Base-by-base conservation (phyloP, 371 early-diverging fungal genomes). In the Phascolomyces articulosus region DNA sequence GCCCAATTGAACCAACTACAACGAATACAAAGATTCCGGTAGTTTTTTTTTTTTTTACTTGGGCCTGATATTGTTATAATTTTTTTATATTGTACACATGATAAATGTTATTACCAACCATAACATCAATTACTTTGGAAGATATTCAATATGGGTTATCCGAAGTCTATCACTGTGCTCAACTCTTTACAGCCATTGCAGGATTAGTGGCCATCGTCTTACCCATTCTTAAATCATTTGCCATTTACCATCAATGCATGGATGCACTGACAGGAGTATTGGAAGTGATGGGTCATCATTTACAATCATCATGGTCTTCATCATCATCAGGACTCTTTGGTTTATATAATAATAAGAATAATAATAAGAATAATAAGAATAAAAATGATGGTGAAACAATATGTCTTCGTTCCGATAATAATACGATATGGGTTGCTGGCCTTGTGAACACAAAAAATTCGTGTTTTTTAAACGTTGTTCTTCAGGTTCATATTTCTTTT, bases 391-490 rank as follows among this genome's bases (percentile, higher is more conserved):
- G n/a, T n/a, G n/a, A n/a, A n/a, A n/a, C n/a, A n/a, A n/a, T 51
- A 7, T 51, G 51, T 15, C 51, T 51, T n/a, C 1, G 51, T 24
- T 24, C 51, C 51, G 51, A 51, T 24, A 21, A 21, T 20, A 51
- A n/a, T 24, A n/a, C 51, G 0, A 6, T 24, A 4, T 23, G 6
- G 10, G 61, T 74, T 23, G 76, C 85, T 54, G 97, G 97, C 2
- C 78, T 97, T 31, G 83, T 90, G 40, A 97, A 97, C 62, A 86
- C 91, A n/a, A 96, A 96, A 40, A 97, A 97, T 72, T 89, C 95
- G 24, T 97, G 97, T 72, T 97, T 95, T 66, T 79, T 97, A 68
- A 96, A 96, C 72, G 90, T 92, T 11, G 93, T 95, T 15, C 72
- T 96, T 24, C 97, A 97, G 87, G 91, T 90, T n/a, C n/a, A n/a